A percentile compares a stretch with the other conserved stretches of the same genome.
These are phyloP conservation scores for Penicillium flavigenum DNA, from an alignment of 495 filamentous ascomycete genomes.

Conservation along the genomic window DNA sequence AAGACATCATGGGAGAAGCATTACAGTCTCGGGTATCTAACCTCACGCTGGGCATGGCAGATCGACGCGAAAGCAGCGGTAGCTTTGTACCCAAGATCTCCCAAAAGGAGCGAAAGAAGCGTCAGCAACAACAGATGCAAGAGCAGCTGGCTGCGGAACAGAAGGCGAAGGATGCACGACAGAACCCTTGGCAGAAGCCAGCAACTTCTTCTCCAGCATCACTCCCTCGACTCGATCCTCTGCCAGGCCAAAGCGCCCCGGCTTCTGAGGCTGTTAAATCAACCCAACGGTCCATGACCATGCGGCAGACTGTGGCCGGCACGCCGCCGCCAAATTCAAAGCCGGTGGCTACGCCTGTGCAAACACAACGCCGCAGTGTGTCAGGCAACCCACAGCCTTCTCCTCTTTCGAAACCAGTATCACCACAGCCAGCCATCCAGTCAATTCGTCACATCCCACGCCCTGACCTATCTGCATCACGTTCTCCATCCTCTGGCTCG, in stretches of 20 bases:
- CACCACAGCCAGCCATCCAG: constrained; percentile 41
- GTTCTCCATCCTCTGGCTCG: constrained; percentile 55
- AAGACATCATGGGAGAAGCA: constrained; percentile 81
- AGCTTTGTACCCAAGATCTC: constrained; percentile 60
- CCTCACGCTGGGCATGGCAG: constrained; percentile 67
- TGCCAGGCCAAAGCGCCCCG: constrained; percentile 25
- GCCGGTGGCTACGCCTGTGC: constrained; percentile 30
- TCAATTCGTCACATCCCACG: constrained; percentile 50
- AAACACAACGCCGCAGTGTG: constrained; percentile 29
- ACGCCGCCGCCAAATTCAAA: constrained; percentile 39
- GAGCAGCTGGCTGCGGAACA: constrained; percentile 49
- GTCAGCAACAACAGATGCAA: constrained; percentile 67
- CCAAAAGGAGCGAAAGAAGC: constrained; percentile 87
- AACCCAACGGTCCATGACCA: constrained; percentile 53
- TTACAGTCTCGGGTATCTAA: constrained; percentile 62
- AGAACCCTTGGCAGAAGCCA: constrained; percentile 73
- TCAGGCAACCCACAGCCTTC: constrained; percentile 27
- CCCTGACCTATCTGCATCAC: constrained; percentile 40
- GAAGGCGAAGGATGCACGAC: constrained; percentile 45
- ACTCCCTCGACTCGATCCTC: constrained; percentile 20
- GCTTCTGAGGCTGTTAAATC: constrained; percentile 27
- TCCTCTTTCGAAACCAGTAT: constrained; percentile 23
- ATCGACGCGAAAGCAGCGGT: constrained; percentile 38
- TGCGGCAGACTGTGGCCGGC: constrained; percentile 62
- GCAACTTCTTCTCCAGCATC: constrained; percentile 18